Evolutionary conservation across 176 grass and related monocot species (phyloP).

Genomic region (Triticum dicoccoides): DNA sequence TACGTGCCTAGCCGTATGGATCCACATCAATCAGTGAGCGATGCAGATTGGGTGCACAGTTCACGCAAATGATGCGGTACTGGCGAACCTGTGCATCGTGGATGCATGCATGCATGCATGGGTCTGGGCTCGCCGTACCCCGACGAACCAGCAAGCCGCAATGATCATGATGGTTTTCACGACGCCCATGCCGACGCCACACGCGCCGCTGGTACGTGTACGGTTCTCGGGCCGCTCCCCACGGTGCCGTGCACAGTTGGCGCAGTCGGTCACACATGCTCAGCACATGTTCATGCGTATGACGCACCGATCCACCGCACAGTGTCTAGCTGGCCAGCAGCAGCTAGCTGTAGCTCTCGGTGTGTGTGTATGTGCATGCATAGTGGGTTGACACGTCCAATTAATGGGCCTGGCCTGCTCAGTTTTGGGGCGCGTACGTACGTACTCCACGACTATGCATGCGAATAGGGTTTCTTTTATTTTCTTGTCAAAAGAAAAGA

Average conservation of each 20-base stretch:
- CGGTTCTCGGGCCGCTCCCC: not conserved
- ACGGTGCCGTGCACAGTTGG: not conserved
- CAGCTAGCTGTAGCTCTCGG: not conserved
- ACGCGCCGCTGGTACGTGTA: not conserved
- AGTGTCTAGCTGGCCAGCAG: not conserved
- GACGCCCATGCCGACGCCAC: not conserved
- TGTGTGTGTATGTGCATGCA: not conserved
- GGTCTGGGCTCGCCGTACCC: not conserved
- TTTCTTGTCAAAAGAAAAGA: too few species aligned
- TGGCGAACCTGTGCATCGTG: not conserved
- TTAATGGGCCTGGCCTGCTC: not conserved
- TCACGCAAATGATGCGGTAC: not conserved
- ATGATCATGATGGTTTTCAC: not conserved
- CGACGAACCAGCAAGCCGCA: not conserved
- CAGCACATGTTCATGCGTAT: not conserved
- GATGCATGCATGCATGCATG: not conserved
- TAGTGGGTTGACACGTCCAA: slow-evolving; percentile 31
- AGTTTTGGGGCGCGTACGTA: not conserved
- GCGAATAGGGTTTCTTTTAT: not conserved
- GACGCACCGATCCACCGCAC: not conserved
- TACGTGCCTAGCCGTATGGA: not conserved
- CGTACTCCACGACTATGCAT: not conserved
- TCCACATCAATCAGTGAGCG: not conserved
- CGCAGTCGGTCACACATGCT: not conserved
- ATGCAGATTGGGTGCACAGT: not conserved